Evolutionary conservation across 176 grass and related monocot species (phyloP), one percentile per base, ranked within the genome.

Genomic region (Musa schizocarpa): DNA sequence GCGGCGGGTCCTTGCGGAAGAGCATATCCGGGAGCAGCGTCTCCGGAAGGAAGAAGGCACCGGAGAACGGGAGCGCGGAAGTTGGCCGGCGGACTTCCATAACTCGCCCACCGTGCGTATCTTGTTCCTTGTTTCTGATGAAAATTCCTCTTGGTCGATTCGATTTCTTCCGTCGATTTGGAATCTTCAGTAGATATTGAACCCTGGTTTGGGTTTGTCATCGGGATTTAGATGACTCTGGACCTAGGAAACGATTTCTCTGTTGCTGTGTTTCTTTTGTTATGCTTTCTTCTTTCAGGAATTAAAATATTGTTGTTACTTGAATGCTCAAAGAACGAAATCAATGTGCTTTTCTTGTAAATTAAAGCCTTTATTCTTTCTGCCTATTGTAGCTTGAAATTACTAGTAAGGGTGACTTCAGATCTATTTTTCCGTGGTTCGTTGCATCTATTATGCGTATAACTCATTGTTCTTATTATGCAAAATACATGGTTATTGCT

Each of bases 101-200:
- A 23, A 71, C 82, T 51, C 85, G 79, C 0, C 79, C 88, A 9
- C 54, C 73, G 88, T 77, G 53, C 52, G 72, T 74, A 26, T 29
- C 52, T 74, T 29, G 5, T 56, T 29, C 12, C 71, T 52, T 16
- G 13, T 25, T 74, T 23, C 11, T 16, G 51, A 53, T 73, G 19
- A 3, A 8, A 17, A 6, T 56, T 74, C 20, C 26, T 27, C 20
- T 52, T 2, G 3, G 10, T 68, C 11, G 65, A 68, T 68, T 68
- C 20, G n/a, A 14, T 73, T 25, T 52, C 53, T 53, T 43, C 34
- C 34, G 34, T 43, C 34, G 34, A 43, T 43, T 43, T 43, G 34
- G 34, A 43, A 43, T 43, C 34, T 43, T 43, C 34, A 43, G 34
- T 43, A 6, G 34, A 43, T 43, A 25, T 65, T 65, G 63, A 65